These are phyloP conservation scores for Athelia sp. DNA, from an alignment of 1,284 basidiomycete species.

Conservation along the genomic window DNA sequence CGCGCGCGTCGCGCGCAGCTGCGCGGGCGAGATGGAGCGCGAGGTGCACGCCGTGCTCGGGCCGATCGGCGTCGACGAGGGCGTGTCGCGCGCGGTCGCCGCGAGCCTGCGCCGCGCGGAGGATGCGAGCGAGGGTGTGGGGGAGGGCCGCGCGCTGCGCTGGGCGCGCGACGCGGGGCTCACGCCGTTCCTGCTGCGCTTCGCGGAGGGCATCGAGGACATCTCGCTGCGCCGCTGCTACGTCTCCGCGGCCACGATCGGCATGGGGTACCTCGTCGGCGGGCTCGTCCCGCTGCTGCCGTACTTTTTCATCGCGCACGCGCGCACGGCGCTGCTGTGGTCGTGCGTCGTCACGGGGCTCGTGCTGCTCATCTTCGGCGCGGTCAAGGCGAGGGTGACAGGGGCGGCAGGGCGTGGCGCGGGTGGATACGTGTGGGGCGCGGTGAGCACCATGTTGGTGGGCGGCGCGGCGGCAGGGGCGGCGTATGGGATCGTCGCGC, in stretches of 20 bases:
- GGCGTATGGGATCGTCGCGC: slow-evolving; percentile 81
- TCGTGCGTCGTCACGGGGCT: slow-evolving; percentile 77
- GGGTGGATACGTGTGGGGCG: slow-evolving; percentile 76
- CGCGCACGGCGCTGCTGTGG: slow-evolving; percentile 66
- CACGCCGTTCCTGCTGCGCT: slow-evolving; percentile 89
- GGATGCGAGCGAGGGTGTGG: slow-evolving; percentile 31
- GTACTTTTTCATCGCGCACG: slow-evolving; percentile 79
- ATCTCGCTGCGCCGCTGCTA: slow-evolving; percentile 66
- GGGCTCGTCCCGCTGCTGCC: slow-evolving; percentile 87
- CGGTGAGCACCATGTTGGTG: slow-evolving; percentile 83
- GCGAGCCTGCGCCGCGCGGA: slow-evolving; percentile 70
- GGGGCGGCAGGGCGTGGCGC: slow-evolving; percentile 68
- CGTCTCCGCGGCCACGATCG: slow-evolving; percentile 90
- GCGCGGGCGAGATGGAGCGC: slow-evolving; percentile 92
- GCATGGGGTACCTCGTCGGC: slow-evolving; percentile 81
- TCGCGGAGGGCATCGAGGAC: slow-evolving; percentile 86
- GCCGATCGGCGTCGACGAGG: slow-evolving; percentile 84
- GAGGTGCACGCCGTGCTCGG: slow-evolving; percentile 89
- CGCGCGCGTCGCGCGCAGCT: slow-evolving; percentile 82
- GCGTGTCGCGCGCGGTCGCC: slow-evolving; percentile 76
- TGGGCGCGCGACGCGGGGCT: slow-evolving; percentile 76
- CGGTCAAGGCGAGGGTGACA: slow-evolving; percentile 85
- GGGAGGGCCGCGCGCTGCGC: slow-evolving; percentile 45
- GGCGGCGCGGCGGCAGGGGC: slow-evolving; percentile 88
- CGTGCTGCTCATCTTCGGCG: slow-evolving; percentile 87